Conservation (phyloP, 23 red algal genomes). For the Gracilaria gracilis region DNA sequence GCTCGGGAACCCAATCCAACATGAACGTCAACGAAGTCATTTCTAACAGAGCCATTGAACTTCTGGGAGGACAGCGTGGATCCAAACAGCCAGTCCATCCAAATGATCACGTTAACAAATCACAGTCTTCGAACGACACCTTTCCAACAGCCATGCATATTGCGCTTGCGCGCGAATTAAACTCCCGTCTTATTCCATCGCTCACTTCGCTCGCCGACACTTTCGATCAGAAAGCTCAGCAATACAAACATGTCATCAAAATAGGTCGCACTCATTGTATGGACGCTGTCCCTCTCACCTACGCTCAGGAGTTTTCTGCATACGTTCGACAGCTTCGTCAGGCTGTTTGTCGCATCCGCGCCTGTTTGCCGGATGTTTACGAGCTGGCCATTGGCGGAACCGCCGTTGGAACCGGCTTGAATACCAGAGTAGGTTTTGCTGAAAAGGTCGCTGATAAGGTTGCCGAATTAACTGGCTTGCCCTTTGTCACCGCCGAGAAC, state of each 20-base stretch:
- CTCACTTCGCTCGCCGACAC: conserved; percentile 73
- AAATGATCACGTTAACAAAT: conserved; percentile 99
- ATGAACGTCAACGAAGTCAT: conserved; percentile 99
- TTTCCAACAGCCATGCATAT: conserved; percentile 99
- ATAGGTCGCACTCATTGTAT: conserved; percentile 98
- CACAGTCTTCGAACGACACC: conserved; percentile 96
- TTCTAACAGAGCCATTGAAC: conserved; percentile 93
- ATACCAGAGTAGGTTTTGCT: conserved; percentile 86
- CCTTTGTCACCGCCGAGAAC: conserved; percentile 88
- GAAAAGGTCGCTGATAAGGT: conserved; percentile 77
- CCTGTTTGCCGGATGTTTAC: conserved; percentile 74
- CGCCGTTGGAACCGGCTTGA: conserved; percentile 99
- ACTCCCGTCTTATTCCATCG: conserved; percentile 72
- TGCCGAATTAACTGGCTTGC: conserved; percentile 75
- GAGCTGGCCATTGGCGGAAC: conserved; percentile 97
- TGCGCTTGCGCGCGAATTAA: conserved; percentile 79
- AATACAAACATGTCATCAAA: conserved; percentile 88
- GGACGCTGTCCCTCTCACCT: conserved; percentile 95
- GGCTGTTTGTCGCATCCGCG: conserved; percentile 62
- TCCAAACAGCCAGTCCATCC: conserved; percentile 96
- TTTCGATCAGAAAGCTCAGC: conserved; percentile 76
- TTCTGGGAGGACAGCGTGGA: conserved; percentile 87
- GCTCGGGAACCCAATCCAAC: conserved; percentile 97
- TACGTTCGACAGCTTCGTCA: conserved; percentile 91
- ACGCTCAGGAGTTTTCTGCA: conserved; percentile 89